phyloP scores from a whole-genome alignment of 176 grass and related monocot genomes.

The Canna indica region DNA sequence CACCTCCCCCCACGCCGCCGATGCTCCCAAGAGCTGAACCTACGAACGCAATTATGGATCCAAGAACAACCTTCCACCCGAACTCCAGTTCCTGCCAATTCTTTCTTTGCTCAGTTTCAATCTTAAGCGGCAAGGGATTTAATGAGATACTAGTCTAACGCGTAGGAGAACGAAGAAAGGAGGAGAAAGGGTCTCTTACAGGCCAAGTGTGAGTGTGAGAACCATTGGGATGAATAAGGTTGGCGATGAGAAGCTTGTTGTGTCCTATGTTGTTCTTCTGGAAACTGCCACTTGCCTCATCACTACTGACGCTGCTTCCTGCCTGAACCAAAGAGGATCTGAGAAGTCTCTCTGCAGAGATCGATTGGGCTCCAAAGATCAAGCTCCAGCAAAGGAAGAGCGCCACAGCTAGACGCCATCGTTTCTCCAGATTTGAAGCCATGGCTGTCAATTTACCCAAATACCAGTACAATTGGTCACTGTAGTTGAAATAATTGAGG shows the following conservation, averaged over 20 bases:
- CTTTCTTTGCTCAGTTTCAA: background rate
- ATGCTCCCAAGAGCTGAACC: slow-evolving; percentile 9
- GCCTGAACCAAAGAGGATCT: background rate
- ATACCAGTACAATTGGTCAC: background rate
- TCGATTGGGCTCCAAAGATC: background rate
- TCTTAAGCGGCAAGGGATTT: background rate
- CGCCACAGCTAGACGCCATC: background rate
- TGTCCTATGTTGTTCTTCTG: background rate
- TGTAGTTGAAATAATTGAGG: too few species aligned
- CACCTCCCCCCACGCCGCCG: slow-evolving; percentile 11
- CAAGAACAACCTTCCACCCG: slow-evolving; percentile 6
- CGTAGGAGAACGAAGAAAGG: too few species aligned
- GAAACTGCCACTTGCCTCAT: too few species aligned
- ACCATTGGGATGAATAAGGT: background rate
- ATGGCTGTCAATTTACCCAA: background rate
- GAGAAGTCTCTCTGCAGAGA: background rate
- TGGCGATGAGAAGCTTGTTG: background rate
- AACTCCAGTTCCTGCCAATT: slow-evolving; percentile 9
- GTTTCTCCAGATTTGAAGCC: background rate
- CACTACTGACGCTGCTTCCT: background rate
- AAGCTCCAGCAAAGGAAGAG: slow-evolving; percentile 1
- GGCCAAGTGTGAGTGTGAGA: background rate
- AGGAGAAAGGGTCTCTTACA: background rate
- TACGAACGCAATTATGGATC: slow-evolving; percentile 3
- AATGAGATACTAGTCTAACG: background rate